A percentile compares a stretch with the other conserved stretches of the same genome.
Conservation (phyloP, 1,139 yeast species). For the Magnusiomyces fungicola region DNA sequence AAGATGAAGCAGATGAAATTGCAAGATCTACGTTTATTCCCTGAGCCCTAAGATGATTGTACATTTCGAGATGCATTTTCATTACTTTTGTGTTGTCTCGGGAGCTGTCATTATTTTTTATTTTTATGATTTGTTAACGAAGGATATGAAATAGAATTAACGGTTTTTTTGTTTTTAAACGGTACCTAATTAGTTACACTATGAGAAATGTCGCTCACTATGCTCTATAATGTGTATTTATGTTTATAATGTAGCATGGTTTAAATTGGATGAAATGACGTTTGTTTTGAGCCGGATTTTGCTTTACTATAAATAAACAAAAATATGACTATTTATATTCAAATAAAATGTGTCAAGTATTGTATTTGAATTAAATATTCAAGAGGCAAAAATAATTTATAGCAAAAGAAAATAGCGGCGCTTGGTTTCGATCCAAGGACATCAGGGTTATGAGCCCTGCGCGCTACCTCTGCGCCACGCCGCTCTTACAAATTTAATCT, state of each 20-base stretch:
- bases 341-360: no score
- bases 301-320: neutral
- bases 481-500: no score
- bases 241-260: no score
- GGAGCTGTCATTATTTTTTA: neutral
- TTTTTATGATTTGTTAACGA: neutral
- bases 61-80: neutral
- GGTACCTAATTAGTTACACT: neutral
- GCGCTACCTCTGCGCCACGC: constrained; percentile 99
- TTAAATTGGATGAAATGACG: no score
- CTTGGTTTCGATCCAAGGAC: constrained; percentile 16
- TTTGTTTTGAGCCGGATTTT: no score
- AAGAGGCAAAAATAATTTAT: neutral
- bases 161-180: neutral
- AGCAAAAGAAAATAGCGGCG: constrained; percentile 9
- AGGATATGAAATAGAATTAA: no score
- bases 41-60: neutral
- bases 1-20: constrained; percentile 1
- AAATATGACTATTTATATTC: neutral
- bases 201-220: no score
- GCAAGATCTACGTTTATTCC: constrained; percentile 3
- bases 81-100: neutral
- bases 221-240: no score
- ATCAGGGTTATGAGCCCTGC: constrained; percentile 70
- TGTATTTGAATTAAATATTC: no score